These are phyloP conservation scores for Nepenthes gracilis DNA, from an alignment of 148 eudicot genomes.

Conservation along the genomic window DNA sequence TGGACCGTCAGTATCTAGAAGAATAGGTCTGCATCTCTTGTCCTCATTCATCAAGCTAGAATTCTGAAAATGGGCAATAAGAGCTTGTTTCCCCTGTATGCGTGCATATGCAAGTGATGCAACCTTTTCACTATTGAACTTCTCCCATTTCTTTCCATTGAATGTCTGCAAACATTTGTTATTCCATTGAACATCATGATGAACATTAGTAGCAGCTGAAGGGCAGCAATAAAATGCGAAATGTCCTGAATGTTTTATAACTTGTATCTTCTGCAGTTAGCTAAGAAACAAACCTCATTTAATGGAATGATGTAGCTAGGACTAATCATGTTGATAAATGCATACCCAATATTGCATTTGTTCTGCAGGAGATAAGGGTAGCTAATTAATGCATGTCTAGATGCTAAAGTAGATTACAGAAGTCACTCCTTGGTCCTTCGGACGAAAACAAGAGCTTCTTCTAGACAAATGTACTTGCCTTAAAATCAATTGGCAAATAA, in stretches of 20 bases:
- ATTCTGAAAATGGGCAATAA: constrained; percentile 84
- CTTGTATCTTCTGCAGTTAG: too few species aligned
- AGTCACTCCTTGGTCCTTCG: background rate
- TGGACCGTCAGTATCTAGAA: constrained; percentile 74
- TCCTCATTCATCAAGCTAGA: constrained; percentile 99
- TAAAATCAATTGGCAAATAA: constrained; percentile 82
- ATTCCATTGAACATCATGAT: background rate
- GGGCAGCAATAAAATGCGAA: background rate
- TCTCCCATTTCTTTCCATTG: constrained; percentile 93
- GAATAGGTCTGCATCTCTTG: constrained; percentile 88
- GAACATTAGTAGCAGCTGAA: background rate
- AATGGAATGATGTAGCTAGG: constrained; percentile 58
- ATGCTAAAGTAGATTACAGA: background rate
- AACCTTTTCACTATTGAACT: constrained; percentile 88
- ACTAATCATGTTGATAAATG: constrained; percentile 76
- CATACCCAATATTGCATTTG: constrained; percentile 88
- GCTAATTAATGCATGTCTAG: constrained; percentile 1
- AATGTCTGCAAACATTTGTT: constrained; percentile 31
- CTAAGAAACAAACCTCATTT: constrained; percentile 43
- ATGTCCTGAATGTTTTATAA: background rate
- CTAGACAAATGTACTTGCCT: constrained; percentile 41
- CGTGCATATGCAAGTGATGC: constrained; percentile 85
- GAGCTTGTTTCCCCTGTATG: constrained; percentile 82
- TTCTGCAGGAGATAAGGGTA: constrained; percentile 43
- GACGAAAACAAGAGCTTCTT: background rate